Evolutionary conservation across 2,329 filamentous ascomycete species (phyloP).

Genomic region (Coniella lustricola): DNA sequence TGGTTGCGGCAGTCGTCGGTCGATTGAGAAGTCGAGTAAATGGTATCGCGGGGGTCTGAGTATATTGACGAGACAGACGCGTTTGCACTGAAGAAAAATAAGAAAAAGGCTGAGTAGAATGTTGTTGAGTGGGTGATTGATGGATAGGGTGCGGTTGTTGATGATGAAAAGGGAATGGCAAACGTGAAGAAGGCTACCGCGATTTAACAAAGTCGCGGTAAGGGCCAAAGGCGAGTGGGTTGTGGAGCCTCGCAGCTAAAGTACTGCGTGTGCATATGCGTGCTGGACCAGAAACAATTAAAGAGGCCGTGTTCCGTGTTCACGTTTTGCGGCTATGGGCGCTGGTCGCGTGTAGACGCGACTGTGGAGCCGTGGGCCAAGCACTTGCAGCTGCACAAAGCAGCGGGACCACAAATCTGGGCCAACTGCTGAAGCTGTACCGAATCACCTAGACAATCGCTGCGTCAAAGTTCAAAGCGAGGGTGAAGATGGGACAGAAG

Average conservation of each 20-base stretch:
- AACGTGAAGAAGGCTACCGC: no score
- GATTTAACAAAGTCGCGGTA: no score
- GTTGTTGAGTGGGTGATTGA: no score
- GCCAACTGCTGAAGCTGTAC: slow-evolving; percentile 2
- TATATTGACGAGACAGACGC: background rate
- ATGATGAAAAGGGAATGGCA: no score
- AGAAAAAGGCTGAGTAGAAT: no score
- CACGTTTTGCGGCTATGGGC: slow-evolving; percentile 13
- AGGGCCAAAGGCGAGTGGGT: no score
- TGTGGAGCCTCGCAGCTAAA: background rate
- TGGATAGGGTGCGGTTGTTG: background rate
- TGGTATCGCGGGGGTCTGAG: background rate
- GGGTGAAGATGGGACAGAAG: background rate
- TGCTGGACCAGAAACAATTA: slow-evolving; percentile 8
- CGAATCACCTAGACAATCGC: background rate
- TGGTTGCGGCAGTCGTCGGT: background rate
- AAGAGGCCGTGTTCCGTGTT: slow-evolving; percentile 8
- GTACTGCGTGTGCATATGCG: background rate
- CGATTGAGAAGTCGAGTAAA: background rate
- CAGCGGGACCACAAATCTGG: background rate
- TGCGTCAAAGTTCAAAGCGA: no score
- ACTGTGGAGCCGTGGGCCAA: slow-evolving; percentile 8
- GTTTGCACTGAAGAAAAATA: no score
- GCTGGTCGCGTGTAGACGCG: slow-evolving; percentile 10
- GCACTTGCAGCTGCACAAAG: slow-evolving; percentile 3